These are phyloP conservation scores for Phytophthora constricta DNA, from an alignment of 352 stramenopile species.

Conservation along the genomic window DNA sequence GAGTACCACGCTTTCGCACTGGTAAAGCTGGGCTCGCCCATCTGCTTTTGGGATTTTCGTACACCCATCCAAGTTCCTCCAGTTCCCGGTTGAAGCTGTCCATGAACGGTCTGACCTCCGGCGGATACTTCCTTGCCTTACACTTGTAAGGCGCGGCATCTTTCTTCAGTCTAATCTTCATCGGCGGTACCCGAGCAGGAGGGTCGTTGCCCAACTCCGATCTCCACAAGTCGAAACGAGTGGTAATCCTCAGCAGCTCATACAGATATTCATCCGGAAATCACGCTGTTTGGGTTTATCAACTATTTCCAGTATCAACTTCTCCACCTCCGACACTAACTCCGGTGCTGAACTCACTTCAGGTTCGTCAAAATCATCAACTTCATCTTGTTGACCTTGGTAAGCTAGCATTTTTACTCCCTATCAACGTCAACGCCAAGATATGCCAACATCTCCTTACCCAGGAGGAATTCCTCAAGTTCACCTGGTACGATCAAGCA, in stretches of 20 bases:
- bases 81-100: too few species aligned
- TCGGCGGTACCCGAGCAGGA: conserved; percentile 2
- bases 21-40: conserved; percentile 4
- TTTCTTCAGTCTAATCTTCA: not conserved
- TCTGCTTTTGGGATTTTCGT: not conserved
- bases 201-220: conserved; percentile 5
- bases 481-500: conserved; percentile 8
- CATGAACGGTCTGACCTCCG: too few species aligned
- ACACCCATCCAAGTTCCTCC: conserved; percentile 6
- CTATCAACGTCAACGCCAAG: conserved; percentile 9
- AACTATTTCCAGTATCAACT: not conserved
- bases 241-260: conserved; percentile 4
- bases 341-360: not conserved
- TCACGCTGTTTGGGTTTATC: not conserved
- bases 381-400: conserved; percentile 5
- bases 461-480: conserved; percentile 14
- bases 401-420: conserved; percentile 8
- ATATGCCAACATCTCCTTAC: conserved; percentile 4
- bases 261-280: not conserved
- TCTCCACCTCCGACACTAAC: not conserved
- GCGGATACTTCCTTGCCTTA: not conserved
- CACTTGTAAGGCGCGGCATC: not conserved
- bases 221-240: conserved; percentile 12
- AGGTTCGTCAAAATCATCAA: conserved; percentile 3
- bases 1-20: not conserved